Evolutionary conservation across 179 eudicot genomes (phyloP).

Genomic region (Carnegiea gigantea): DNA sequence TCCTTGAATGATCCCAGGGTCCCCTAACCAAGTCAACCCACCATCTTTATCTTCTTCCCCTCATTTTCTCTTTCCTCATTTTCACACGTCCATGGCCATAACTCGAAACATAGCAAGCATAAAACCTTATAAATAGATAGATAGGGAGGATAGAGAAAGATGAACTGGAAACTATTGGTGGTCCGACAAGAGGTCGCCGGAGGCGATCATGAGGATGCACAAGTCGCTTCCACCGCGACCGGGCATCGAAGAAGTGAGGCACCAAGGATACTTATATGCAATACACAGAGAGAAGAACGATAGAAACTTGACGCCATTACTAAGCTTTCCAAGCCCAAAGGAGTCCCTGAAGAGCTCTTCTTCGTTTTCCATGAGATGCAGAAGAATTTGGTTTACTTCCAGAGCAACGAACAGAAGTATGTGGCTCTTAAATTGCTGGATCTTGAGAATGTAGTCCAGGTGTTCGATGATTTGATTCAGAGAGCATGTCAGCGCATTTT

Average conservation of each 20-base stretch:
- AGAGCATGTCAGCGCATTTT: slow-evolving; percentile 65
- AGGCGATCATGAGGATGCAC: slow-evolving; percentile 59
- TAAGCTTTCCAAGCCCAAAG: slow-evolving; percentile 38
- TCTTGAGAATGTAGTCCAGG: slow-evolving; percentile 55
- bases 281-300: slow-evolving; percentile 62
- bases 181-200: neutral
- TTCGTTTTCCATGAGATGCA: slow-evolving; percentile 68
- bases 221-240: slow-evolving; percentile 61
- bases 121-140: no score
- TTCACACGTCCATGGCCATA: no score
- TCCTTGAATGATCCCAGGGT: no score
- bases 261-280: slow-evolving; percentile 51
- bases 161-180: no score
- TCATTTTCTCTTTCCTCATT: no score
- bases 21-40: no score
- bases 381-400: slow-evolving; percentile 43
- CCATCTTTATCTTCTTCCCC: no score
- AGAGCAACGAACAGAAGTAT: slow-evolving; percentile 62
- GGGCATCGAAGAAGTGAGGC: slow-evolving; percentile 72
- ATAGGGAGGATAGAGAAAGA: no score
- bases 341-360: slow-evolving; percentile 64
- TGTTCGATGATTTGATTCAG: slow-evolving; percentile 80
- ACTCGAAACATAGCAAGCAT: no score
- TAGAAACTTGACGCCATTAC: slow-evolving; percentile 54
- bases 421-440: slow-evolving; percentile 68